Base-by-base conservation (phyloP, 2,329 filamentous ascomycete species). In the Sclerotinia sclerotiorum region DNA sequence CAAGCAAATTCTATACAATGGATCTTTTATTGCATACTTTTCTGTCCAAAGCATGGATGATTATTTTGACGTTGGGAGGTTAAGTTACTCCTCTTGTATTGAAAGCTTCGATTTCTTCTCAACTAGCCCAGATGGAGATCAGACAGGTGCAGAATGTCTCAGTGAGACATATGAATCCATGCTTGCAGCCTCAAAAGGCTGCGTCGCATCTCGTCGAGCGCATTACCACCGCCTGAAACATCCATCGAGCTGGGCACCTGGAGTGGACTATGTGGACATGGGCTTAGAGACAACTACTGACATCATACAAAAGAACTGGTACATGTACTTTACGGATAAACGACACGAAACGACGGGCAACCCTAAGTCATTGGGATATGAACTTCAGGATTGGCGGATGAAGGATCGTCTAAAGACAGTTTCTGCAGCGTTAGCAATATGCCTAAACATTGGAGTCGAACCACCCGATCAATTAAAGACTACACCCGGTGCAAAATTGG, bases 251-350 rank as follows among this genome's bases (percentile, higher is more conserved):
- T 48, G 49, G 56, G 48, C 48, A 11, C 11, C 13, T 55, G 32
- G 15, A 32, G 21, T 57, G 44, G 27, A 27, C n/a, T 11, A 44
- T 27, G 65, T 27, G 49, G 56, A 27, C 32, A 5, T 35, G 32
- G 46, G 10, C 8, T 21, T 39, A 32, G 46, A 65, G 49, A 19
- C 61, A n/a, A 24, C 60, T 39, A 70, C 75, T 76, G 68, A 76
- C 65, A 35, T 39, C 3, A n/a, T 60, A 32, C n/a, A 65, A 67
- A 79, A 97, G 91, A 96, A 93, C 73, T 99, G 97, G 88, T 98
- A 97, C 83, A 98, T 98, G 94, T 99, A 99, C 81, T 99, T 92
- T 80, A 97, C 94, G 72, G 95, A 99, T 80, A 98, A 98, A 80
- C 90, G 94, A 65, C 95, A 99, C 80, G 95, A 98, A 78, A 95